These are phyloP conservation scores for Noccaea bulbosa DNA, from an alignment of 345 rosid genomes.

Conservation along the genomic window DNA sequence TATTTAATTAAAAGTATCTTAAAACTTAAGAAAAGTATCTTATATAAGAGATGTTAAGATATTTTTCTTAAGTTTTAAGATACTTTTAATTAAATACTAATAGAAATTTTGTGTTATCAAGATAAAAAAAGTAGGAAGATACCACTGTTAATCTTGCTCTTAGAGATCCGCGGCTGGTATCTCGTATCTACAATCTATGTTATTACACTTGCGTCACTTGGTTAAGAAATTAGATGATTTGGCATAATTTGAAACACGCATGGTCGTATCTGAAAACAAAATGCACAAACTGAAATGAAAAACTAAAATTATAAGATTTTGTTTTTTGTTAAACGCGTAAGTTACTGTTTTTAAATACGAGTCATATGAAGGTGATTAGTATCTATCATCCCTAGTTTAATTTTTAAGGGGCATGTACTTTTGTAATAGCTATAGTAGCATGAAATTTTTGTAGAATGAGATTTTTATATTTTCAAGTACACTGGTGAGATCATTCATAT, in stretches of 20 bases:
- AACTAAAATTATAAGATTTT: not conserved
- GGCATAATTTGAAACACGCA: conserved; percentile 3
- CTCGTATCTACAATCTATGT: not conserved
- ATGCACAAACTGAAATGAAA: not conserved
- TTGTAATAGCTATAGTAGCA: not conserved
- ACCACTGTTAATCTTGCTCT: no score
- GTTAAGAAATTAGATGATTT: not conserved
- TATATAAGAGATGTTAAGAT: no score
- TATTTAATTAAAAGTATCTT: no score
- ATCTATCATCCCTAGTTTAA: not conserved
- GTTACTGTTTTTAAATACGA: not conserved
- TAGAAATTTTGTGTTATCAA: no score
- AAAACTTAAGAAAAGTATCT: no score
- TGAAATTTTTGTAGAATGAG: not conserved
- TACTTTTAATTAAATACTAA: no score
- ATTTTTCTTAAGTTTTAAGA: no score
- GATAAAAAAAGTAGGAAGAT: no score
- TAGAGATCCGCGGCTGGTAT: conserved; percentile 21
- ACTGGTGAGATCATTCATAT: not conserved
- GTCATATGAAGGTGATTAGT: not conserved
- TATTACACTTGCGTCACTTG: not conserved
- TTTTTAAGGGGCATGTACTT: not conserved
- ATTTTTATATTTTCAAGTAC: not conserved
- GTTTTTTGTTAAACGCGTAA: not conserved
- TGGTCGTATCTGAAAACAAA: not conserved